Evolutionary conservation across 495 filamentous ascomycete genomes (phyloP).

Genomic region (Talaromyces ruber): DNA sequence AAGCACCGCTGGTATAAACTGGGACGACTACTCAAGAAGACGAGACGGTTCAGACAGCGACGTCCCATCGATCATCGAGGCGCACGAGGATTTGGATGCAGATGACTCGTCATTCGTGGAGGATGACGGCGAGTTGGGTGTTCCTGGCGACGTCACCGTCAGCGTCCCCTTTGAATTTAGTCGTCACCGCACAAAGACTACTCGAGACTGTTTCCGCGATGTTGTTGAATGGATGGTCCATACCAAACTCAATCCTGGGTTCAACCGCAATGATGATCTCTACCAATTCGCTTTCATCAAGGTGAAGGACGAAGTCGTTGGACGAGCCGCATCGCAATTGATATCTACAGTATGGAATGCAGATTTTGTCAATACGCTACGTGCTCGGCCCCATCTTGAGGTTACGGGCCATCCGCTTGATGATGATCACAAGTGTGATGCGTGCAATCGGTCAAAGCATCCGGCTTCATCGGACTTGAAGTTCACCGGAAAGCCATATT

Average conservation of each 20-base stretch:
- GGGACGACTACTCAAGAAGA: neutral
- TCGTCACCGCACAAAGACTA: slow-evolving; percentile 52
- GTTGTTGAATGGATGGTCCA: slow-evolving; percentile 79
- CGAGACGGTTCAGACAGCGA: slow-evolving; percentile 21
- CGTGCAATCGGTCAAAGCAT: slow-evolving; percentile 65
- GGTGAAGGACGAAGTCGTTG: slow-evolving; percentile 62
- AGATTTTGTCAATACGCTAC: slow-evolving; percentile 56
- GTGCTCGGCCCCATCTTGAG: slow-evolving; percentile 50
- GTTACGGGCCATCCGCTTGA: slow-evolving; percentile 24
- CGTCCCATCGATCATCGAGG: slow-evolving; percentile 24
- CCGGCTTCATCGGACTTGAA: slow-evolving; percentile 53
- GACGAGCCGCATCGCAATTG: slow-evolving; percentile 61
- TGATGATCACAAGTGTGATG: slow-evolving; percentile 52
- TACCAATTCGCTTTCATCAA: slow-evolving; percentile 68
- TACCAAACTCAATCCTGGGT: slow-evolving; percentile 68
- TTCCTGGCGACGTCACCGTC: slow-evolving; percentile 37
- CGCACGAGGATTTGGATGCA: slow-evolving; percentile 41
- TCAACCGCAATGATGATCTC: slow-evolving; percentile 52
- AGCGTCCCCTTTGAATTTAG: slow-evolving; percentile 68
- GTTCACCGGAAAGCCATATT: slow-evolving; percentile 63
- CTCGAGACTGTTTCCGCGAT: slow-evolving; percentile 69
- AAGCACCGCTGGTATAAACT: slow-evolving; percentile 7
- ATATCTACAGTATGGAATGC: slow-evolving; percentile 64
- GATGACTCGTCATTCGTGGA: slow-evolving; percentile 66
- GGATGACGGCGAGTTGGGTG: slow-evolving; percentile 54